phyloP scores from a whole-genome alignment of 805 yeast species.

The Isabelozyma rhagii region DNA sequence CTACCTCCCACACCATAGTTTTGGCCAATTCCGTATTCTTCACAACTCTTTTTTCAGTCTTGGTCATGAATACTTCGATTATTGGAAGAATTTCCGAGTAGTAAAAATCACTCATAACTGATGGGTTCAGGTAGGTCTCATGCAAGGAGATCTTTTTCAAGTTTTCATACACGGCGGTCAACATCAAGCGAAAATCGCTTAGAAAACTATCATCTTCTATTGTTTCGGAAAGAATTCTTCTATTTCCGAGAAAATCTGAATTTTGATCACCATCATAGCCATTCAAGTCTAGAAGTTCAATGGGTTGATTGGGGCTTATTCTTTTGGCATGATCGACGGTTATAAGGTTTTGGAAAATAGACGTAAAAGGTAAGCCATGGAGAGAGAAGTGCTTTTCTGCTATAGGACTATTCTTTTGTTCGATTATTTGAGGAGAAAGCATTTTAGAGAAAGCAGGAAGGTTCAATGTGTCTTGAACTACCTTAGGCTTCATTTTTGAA shows the following conservation, averaged over 20 bases:
- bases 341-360: conserved; percentile 5
- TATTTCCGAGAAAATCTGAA: not conserved
- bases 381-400: conserved; percentile 6
- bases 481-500: not conserved
- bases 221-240: not conserved
- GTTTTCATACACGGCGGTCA: not conserved
- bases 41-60: not conserved
- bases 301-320: not conserved
- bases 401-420: not conserved
- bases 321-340: not conserved
- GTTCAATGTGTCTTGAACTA: not conserved
- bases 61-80: not conserved
- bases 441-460: not conserved
- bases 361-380: conserved; percentile 12
- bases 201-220: not conserved
- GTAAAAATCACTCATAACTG: not conserved
- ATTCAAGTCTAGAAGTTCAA: not conserved
- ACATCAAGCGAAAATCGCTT: not conserved
- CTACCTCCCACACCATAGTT: conserved; percentile 12
- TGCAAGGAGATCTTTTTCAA: not conserved
- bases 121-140: conserved; percentile 3
- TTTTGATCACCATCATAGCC: not conserved
- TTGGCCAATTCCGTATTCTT: conserved; percentile 3
- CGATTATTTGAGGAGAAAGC: not conserved
- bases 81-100: conserved; percentile 3